Base-by-base conservation (phyloP, 192 early-diverging fungal species). In the Diversispora epigaea region DNA sequence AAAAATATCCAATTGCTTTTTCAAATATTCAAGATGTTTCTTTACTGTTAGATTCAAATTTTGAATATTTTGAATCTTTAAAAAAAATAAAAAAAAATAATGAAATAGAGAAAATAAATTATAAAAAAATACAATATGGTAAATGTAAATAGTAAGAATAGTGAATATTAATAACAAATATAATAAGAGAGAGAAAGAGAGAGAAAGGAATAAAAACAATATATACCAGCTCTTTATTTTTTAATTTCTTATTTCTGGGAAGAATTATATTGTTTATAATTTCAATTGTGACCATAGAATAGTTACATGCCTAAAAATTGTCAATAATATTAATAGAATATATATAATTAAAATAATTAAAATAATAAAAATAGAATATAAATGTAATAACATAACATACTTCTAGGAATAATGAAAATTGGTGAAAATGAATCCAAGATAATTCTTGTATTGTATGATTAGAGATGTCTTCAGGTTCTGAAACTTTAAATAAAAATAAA, bases 201-300 rank as follows among this genome's bases (percentile, higher is more conserved):
- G 4, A 19, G 19, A 32, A 17, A 15, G n/a, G n/a, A n/a, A n/a
- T n/a, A n/a, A n/a, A n/a, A n/a, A n/a, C n/a, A 62, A 21, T 57
- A 73, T 52, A 44, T 44, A 73, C 71, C 71, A 73, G 39, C 39
- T 60, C 57, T 45, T 52, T 52, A 25, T 25, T 4, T 19, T 25
- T 22, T 9, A 57, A 73, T 47, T 73, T 73, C 39, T 73, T 73
- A 39, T 52, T 62, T 62, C 47, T 62, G 14, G 17, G 3, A 55
- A 9, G 9, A 62, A 62, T 7, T 25, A 49, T n/a, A 15, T 58
- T 41, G 15, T 73, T 25, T 8, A 73, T 32, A 45, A 58, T 32
- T 22, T 22, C 14, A 25, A 60, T 62, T 46, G 6, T 46, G 17
- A 73, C 22, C 19, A 73, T 32, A 21, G 40, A 15, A 62, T 73